Percentiles rank a stretch among this genome's conserved stretches.
Conservation (phyloP, 2,329 filamentous ascomycete genomes). For the Claviceps cyperi region DNA sequence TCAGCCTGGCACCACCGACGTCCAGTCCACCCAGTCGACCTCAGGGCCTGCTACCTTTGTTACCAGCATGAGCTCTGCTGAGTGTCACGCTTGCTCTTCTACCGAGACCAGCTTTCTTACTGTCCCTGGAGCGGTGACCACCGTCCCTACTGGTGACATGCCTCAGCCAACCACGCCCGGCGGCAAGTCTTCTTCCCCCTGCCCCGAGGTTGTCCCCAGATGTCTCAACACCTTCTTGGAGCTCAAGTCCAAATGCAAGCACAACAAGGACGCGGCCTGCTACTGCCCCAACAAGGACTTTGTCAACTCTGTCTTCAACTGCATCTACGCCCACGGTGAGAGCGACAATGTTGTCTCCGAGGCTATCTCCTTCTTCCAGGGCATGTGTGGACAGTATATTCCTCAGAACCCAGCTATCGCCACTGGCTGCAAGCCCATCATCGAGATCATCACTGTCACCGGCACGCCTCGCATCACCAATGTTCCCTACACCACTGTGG, state of each 20-base stretch:
- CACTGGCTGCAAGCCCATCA: conserved; percentile 54
- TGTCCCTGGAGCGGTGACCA: neutral
- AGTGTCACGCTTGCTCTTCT: too few relatives aligned
- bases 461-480: conserved; percentile 35
- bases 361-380: conserved; percentile 74
- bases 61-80: too few relatives aligned
- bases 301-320: conserved; percentile 66
- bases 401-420: conserved; percentile 71
- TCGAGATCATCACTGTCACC: conserved; percentile 43
- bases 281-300: conserved; percentile 73
- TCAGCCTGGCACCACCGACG: neutral
- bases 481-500: conserved; percentile 36
- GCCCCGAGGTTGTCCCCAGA: conserved; percentile 63
- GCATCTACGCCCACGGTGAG: conserved; percentile 63
- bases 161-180: conserved; percentile 9
- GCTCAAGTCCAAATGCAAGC: conserved; percentile 51
- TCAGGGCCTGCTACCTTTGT: too few relatives aligned
- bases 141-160: conserved; percentile 4
- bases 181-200: conserved; percentile 19
- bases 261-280: conserved; percentile 72
- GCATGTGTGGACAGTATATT: conserved; percentile 70
- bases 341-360: conserved; percentile 50
- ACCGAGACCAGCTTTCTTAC: too few relatives aligned
- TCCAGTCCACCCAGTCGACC: too few relatives aligned
- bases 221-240: conserved; percentile 89